Conservation (phyloP, 1,284 basidiomycete species). For the Coriolopsis trogii region DNA sequence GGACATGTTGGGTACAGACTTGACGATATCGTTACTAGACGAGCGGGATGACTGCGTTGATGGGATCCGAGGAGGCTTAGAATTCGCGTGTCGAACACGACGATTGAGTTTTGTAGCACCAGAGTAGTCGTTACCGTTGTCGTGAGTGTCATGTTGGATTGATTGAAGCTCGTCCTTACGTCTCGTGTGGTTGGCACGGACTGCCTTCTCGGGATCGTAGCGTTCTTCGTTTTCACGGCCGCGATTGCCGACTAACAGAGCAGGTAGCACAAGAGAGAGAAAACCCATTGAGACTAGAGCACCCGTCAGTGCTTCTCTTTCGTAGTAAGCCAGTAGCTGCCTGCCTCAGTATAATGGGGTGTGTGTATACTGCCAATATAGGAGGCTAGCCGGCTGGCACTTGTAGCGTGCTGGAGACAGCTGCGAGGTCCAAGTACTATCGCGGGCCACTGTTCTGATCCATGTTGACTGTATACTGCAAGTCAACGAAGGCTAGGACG, state of each 20-base stretch:
- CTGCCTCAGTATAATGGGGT: too few relatives aligned
- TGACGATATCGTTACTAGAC: too few relatives aligned
- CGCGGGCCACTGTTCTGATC: too few relatives aligned
- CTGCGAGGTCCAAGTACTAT: too few relatives aligned
- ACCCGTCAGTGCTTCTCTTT: too few relatives aligned
- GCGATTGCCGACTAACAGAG: neutral
- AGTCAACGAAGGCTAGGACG: too few relatives aligned
- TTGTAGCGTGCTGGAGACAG: neutral
- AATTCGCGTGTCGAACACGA: slow-evolving; percentile 5
- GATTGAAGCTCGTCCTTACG: neutral
- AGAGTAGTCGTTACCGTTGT: slow-evolving; percentile 3
- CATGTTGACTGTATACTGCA: too few relatives aligned
- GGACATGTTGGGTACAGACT: neutral
- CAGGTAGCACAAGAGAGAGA: slow-evolving; percentile 1
- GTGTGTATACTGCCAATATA: too few relatives aligned
- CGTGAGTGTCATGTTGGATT: slow-evolving; percentile 1
- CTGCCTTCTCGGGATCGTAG: slow-evolving; percentile 8
- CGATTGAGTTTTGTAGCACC: slow-evolving; percentile 7
- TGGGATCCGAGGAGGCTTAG: neutral
- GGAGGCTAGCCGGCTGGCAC: too few relatives aligned
- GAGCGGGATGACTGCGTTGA: slow-evolving; percentile 1
- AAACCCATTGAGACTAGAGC: slow-evolving; percentile 10
- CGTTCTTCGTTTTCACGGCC: neutral
- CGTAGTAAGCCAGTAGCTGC: too few relatives aligned
- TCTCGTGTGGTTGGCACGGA: neutral